Evolutionary conservation across 768 basidiomycete species (phyloP), one percentile per base, ranked within the genome.

Genomic region (Podaxis sp.): DNA sequence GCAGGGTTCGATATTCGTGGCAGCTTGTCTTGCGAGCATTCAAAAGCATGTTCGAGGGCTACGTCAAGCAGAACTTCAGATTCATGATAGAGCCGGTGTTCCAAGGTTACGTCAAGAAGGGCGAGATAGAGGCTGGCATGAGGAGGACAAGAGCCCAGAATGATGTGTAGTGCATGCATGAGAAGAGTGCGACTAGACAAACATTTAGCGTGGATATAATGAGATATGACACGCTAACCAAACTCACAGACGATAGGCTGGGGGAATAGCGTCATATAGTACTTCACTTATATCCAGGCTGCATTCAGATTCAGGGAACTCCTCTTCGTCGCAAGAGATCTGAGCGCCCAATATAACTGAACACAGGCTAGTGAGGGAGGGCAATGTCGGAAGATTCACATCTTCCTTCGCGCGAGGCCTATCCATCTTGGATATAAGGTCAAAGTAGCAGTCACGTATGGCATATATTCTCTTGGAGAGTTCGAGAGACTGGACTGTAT

Each of bases 401-500:
- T 28, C 17, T 13, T 28, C 54, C 3, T 26, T 9, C 2, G 22
- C 13, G 8, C 19, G 22, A 38, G 38, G 22, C 5, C 17, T 57
- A 4, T 33, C 51, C 33, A 77, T 76, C 33, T 77, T 80, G 39
- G 80, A 67, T 2, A 82, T 73, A 49, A 87, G 69, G 60, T 85
- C 83, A 54, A 75, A 77, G 72, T 85, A 88, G 57, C 80, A 80
- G 64, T 83, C 83, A n/a, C 83, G 76, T 15, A 88, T 77, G 13
- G 82, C 82, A 68, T 84, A 77, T 8, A 87, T 77, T 33, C 74
- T 78, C 40, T 76, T 76, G 8, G 84, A 79, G 33, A 85, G 73
- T 58, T 83, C 79, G 39, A 63, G 46, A 36, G 42, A 46, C 22
- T 49, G 54, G 53, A 71, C 61, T 40, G 69, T 72, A 22, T 72